Evolutionary conservation across 2,329 filamentous ascomycete species (phyloP).

Genomic region (Pseudopyrenochaeta lycopersici): DNA sequence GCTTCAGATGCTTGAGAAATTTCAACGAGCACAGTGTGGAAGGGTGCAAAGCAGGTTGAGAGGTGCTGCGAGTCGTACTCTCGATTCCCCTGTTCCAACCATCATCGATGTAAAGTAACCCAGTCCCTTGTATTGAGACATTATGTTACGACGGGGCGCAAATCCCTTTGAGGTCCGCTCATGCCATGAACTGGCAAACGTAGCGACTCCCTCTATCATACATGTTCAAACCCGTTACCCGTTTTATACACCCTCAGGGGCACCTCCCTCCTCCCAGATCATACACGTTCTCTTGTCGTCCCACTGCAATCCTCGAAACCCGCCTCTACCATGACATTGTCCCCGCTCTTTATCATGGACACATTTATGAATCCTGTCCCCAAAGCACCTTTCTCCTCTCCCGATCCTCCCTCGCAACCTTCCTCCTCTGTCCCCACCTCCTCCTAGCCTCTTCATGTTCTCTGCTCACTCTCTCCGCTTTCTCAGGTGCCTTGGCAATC

Average conservation of each 20-base stretch:
- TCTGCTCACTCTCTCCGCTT: constrained; percentile 54
- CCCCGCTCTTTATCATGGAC: not conserved
- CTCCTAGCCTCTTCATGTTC: constrained; percentile 64
- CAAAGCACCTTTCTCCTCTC: constrained; percentile 67
- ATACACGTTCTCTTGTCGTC: no score
- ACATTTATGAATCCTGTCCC: constrained; percentile 64
- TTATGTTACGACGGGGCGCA: constrained; percentile 2
- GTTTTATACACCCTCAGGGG: no score
- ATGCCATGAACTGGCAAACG: not conserved
- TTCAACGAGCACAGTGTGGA: not conserved
- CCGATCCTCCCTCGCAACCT: constrained; percentile 69
- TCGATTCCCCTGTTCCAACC: no score
- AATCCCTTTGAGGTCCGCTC: not conserved
- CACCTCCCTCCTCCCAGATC: no score
- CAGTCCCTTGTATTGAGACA: not conserved
- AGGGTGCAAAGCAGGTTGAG: no score
- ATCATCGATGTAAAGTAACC: not conserved
- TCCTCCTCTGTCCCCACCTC: constrained; percentile 68
- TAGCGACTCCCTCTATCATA: not conserved
- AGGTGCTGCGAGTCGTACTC: no score
- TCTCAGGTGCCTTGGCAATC: constrained; percentile 59
- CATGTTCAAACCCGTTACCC: no score
- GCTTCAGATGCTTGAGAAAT: not conserved
- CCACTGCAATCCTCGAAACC: no score
- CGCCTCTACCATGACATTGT: not conserved